These are phyloP conservation scores for Ascoidea tarda DNA, from an alignment of 805 yeast species.

Conservation along the genomic window DNA sequence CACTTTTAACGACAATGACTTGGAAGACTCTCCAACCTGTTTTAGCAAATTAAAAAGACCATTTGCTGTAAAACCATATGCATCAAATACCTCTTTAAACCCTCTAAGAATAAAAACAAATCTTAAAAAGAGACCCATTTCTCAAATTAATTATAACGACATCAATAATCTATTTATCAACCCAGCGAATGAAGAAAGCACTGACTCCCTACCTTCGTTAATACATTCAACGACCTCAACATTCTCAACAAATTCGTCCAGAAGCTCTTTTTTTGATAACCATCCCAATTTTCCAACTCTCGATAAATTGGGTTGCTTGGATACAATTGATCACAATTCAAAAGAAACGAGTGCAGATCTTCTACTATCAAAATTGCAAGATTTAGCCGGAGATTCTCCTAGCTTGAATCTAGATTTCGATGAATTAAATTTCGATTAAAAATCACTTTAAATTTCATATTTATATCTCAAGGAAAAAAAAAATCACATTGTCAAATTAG, in stretches of 20 bases:
- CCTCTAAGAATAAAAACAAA: no score
- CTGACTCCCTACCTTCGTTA: neutral
- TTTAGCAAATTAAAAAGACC: no score
- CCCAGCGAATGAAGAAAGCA: neutral
- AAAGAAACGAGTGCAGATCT: neutral
- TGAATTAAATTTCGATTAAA: conserved; percentile 14
- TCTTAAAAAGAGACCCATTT: no score
- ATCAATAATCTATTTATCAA: neutral
- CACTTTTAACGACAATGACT: no score
- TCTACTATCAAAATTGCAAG: neutral
- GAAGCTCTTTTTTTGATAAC: neutral
- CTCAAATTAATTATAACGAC: neutral
- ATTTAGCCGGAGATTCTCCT: neutral
- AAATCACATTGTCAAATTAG: no score
- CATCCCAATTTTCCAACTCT: neutral
- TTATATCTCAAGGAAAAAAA: no score
- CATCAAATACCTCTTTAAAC: no score
- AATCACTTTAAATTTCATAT: no score
- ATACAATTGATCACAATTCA: neutral
- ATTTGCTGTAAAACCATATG: no score
- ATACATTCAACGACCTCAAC: neutral
- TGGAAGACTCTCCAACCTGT: no score
- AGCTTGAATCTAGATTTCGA: neutral
- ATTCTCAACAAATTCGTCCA: neutral
- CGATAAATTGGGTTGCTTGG: neutral